Evolutionary conservation across 73 alveolate genomes (phyloP), one percentile per base, ranked within the genome.

Genomic region (Symbiodinium pilosum): DNA sequence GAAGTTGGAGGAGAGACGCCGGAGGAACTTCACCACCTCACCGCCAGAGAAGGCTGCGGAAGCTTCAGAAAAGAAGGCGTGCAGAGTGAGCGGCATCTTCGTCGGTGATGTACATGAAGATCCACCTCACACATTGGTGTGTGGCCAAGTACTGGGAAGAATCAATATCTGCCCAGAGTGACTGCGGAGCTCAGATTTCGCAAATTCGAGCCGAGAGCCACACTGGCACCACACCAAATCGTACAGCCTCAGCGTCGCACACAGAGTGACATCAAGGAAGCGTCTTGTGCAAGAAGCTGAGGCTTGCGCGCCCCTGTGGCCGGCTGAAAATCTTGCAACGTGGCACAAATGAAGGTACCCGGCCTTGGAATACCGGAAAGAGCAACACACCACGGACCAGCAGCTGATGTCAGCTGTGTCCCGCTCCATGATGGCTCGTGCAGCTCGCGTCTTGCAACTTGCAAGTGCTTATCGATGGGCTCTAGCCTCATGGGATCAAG

Each of bases 101-200:
- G 39, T 91, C 96, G 7, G 96, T 91, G 96, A 91, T 91, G 87
- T 91, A 91, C 96, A 91, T 91, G 77, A 91, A 69, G 26, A 91
- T 86, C 96, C 96, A 91, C 88, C 96, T 91, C 20, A 34, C 28
- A 4, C 41, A 2, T 18, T 12, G 5, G 32, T 56, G 32, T 18
- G 77, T 1, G 12, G 39, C 38, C 3, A 18, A 59, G 28, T 5
- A 1, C 14, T 36, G 77, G 28, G 77, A 1, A 18, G 36, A 20
- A 20, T 1, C 39, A 3, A 24, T 28, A 12, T 36, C 77, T 24
- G 6, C 32, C 36, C 39, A 59, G 14, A 14, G 59, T 9, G 59
- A n/a, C n/a, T n/a, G n/a, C n/a, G n/a, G n/a, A n/a, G n/a, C n/a
- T n/a, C n/a, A n/a, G n/a, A n/a, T n/a, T n/a, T n/a, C n/a, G n/a